Conservation (phyloP, 2,329 filamentous ascomycete species). For the Cadophora sp. region DNA sequence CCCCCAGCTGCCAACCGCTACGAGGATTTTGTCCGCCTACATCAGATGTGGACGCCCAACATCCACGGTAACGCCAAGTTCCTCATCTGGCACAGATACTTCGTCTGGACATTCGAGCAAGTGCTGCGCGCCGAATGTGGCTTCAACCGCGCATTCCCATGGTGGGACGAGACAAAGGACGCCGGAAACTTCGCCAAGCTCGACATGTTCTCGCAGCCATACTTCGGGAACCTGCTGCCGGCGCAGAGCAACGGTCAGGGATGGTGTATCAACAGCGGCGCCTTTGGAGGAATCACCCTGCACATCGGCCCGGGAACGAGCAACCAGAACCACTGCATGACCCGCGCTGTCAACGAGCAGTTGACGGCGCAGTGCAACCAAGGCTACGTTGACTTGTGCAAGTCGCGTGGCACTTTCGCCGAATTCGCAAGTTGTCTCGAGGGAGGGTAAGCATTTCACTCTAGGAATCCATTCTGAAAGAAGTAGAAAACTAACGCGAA, state of each 20-base stretch:
- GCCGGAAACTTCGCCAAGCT: slow-evolving; percentile 22
- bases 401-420: slow-evolving; percentile 22
- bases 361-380: slow-evolving; percentile 25
- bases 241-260: slow-evolving; percentile 18
- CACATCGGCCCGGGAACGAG: slow-evolving; percentile 24
- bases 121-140: slow-evolving; percentile 24
- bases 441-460: slow-evolving; percentile 21
- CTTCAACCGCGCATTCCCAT: slow-evolving; percentile 23
- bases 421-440: slow-evolving; percentile 25
- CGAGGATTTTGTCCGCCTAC: slow-evolving; percentile 28
- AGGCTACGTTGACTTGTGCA: slow-evolving; percentile 23
- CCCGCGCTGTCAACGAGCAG: slow-evolving; percentile 18
- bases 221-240: slow-evolving; percentile 21
- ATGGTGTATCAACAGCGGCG: slow-evolving; percentile 26
- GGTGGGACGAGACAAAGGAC: slow-evolving; percentile 28
- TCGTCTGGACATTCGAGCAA: slow-evolving; percentile 27
- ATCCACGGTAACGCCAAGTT: slow-evolving; percentile 29
- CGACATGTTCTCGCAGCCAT: slow-evolving; percentile 24
- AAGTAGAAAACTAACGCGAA: background rate
- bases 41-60: slow-evolving; percentile 25
- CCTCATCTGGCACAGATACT: slow-evolving; percentile 27
- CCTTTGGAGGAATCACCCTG: slow-evolving; percentile 27
- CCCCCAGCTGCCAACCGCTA: slow-evolving; percentile 23
- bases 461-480: background rate
- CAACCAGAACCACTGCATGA: slow-evolving; percentile 25